Conservation (phyloP, 371 early-diverging fungal genomes). For the Lichtheimia hyalospora region DNA sequence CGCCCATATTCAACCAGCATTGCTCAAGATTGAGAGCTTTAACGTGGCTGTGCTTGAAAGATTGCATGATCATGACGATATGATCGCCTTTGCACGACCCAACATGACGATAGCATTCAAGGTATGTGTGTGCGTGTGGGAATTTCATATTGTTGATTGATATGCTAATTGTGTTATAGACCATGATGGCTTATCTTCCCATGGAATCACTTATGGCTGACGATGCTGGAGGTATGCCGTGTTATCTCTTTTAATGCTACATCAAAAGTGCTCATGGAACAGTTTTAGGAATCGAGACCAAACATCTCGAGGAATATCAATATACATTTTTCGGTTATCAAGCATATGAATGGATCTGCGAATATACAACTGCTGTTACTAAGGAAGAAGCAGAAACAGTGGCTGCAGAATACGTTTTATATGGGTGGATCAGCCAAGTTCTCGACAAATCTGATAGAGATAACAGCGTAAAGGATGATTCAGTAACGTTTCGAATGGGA, state of each 20-base stretch:
- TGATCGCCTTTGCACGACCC: constrained; percentile 43
- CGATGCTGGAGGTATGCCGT: constrained; percentile 37
- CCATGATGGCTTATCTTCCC: constrained; percentile 55
- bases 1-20: constrained; percentile 21
- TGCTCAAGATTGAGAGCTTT: constrained; percentile 23
- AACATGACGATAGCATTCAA: constrained; percentile 58
- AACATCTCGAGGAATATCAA: constrained; percentile 18
- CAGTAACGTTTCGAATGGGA: constrained; percentile 39
- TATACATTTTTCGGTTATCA: constrained; percentile 40
- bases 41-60: constrained; percentile 35
- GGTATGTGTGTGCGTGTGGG: neutral
- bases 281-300: constrained; percentile 21
- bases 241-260: neutral
- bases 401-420: constrained; percentile 54
- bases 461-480: constrained; percentile 21
- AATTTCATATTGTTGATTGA: too few relatives aligned
- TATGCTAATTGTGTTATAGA: constrained; percentile 4
- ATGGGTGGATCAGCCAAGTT: constrained; percentile 57
- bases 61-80: constrained; percentile 33
- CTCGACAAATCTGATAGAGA: constrained; percentile 43
- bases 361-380: constrained; percentile 58
- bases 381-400: constrained; percentile 58
- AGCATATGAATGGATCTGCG: constrained; percentile 62
- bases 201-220: constrained; percentile 35
- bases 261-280: neutral